These are phyloP conservation scores for Pythium oligandrum DNA, from an alignment of 352 stramenopile genomes.

Conservation along the genomic window DNA sequence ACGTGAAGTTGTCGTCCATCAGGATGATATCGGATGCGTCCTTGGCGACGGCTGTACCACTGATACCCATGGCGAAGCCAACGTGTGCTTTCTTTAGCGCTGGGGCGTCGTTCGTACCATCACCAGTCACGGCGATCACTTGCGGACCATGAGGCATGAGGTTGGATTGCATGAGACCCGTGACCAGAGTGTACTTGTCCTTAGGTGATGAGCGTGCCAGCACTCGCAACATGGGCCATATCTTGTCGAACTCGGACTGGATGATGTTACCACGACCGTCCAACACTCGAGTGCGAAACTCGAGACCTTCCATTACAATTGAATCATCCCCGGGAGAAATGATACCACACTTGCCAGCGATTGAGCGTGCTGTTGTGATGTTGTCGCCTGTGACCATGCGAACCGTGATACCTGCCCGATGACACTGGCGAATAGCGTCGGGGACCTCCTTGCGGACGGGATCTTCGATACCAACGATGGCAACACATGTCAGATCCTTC, in stretches of 20 bases:
- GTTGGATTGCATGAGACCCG: conserved; percentile 86
- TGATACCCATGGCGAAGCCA: conserved; percentile 96
- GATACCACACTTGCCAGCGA: conserved; percentile 75
- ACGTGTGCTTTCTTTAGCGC: conserved; percentile 97
- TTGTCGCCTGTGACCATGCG: conserved; percentile 99
- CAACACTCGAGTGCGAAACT: conserved; percentile 64
- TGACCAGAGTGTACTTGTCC: conserved; percentile 97
- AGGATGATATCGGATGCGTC: conserved; percentile 92
- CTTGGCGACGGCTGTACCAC: conserved; percentile 85
- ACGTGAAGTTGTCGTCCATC: conserved; percentile 93
- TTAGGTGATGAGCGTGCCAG: conserved; percentile 92
- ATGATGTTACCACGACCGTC: conserved; percentile 67
- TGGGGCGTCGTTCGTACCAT: conserved; percentile 96
- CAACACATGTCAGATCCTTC: conserved; percentile 83
- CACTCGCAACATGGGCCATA: conserved; percentile 90
- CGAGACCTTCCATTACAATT: conserved; percentile 62
- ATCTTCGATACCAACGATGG: conserved; percentile 93
- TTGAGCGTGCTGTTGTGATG: conserved; percentile 88
- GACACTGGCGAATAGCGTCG: conserved; percentile 89
- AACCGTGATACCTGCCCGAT: conserved; percentile 95
- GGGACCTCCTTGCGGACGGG: conserved; percentile 92
- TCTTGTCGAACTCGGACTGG: conserved; percentile 88
- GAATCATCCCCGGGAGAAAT: conserved; percentile 43
- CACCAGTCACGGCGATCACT: conserved; percentile 94
- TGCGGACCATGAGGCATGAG: conserved; percentile 74